phyloP scores from a whole-genome alignment of 768 basidiomycete species.

The Russula foetens region DNA sequence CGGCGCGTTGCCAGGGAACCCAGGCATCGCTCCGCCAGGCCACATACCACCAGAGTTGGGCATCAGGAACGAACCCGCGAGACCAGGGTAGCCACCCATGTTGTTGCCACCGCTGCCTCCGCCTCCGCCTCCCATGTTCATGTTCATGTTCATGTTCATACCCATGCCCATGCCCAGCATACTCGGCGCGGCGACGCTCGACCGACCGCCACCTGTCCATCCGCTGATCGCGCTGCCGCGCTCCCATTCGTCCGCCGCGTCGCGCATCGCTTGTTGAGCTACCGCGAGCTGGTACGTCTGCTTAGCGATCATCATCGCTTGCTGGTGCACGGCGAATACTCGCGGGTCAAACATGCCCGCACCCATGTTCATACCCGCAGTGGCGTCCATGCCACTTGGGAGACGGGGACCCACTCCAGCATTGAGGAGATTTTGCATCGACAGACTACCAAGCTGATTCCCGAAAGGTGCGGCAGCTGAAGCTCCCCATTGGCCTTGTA shows the following conservation, averaged over 20 bases:
- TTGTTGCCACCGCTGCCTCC: background rate
- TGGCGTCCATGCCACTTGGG: background rate
- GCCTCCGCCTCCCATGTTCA: conserved; percentile 16
- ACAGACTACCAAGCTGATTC: conserved; percentile 25
- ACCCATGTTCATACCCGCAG: conserved; percentile 7
- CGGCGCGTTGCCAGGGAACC: conserved; percentile 42
- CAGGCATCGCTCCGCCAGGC: conserved; percentile 33
- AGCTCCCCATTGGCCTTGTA: conserved; percentile 28
- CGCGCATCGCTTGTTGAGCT: conserved; percentile 83
- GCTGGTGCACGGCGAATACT: conserved; percentile 65
- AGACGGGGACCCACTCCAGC: background rate
- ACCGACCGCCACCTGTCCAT: conserved; percentile 22
- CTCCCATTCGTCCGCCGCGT: conserved; percentile 90
- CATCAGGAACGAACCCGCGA: conserved; percentile 17
- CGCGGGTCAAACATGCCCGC: conserved; percentile 17
- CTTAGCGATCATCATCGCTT: conserved; percentile 80
- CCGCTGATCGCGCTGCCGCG: conserved; percentile 47
- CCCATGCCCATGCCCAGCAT: conserved; percentile 35
- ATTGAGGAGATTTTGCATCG: conserved; percentile 46
- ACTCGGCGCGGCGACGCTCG: conserved; percentile 24
- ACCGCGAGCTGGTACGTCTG: conserved; percentile 88
- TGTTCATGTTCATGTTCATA: conserved; percentile 22
- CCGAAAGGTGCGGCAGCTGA: conserved; percentile 19
- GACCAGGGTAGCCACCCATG: conserved; percentile 3
- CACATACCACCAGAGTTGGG: conserved; percentile 32